Conservation (phyloP, 2,329 filamentous ascomycete species). For the Colletotrichum simmondsii region DNA sequence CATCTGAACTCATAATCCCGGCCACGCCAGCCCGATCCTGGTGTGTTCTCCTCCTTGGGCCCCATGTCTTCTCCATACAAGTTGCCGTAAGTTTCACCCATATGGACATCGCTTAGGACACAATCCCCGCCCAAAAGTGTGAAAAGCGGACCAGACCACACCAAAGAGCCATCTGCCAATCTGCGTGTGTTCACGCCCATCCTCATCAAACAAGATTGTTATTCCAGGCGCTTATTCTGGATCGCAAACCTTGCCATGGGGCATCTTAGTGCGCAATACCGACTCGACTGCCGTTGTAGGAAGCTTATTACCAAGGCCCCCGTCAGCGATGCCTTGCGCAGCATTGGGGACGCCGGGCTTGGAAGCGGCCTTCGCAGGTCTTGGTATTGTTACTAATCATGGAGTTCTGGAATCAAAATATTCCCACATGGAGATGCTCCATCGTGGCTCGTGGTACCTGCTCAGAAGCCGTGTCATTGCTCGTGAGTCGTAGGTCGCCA, state of each 20-base stretch:
- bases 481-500: slow-evolving; percentile 1
- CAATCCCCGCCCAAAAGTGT: slow-evolving; percentile 9
- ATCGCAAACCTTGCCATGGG: slow-evolving; percentile 4
- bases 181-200: slow-evolving; percentile 14
- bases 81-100: slow-evolving; percentile 8
- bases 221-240: slow-evolving; percentile 22
- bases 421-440: slow-evolving; percentile 1
- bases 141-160: slow-evolving; percentile 14
- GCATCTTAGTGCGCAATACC: background rate
- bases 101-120: slow-evolving; percentile 9
- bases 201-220: slow-evolving; percentile 28
- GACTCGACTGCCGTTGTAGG: slow-evolving; percentile 22
- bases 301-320: slow-evolving; percentile 28
- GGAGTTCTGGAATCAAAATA: slow-evolving; percentile 4
- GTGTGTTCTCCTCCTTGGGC: background rate
- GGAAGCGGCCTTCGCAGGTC: background rate
- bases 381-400: slow-evolving; percentile 14
- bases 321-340: background rate
- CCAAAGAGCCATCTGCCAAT: background rate
- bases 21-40: background rate
- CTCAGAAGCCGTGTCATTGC: background rate
- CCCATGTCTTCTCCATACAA: background rate
- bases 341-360: background rate
- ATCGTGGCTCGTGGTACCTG: background rate
- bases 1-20: background rate